Evolutionary conservation across 495 filamentous ascomycete species (phyloP).

Genomic region (Pyrenopolyporus hunteri): DNA sequence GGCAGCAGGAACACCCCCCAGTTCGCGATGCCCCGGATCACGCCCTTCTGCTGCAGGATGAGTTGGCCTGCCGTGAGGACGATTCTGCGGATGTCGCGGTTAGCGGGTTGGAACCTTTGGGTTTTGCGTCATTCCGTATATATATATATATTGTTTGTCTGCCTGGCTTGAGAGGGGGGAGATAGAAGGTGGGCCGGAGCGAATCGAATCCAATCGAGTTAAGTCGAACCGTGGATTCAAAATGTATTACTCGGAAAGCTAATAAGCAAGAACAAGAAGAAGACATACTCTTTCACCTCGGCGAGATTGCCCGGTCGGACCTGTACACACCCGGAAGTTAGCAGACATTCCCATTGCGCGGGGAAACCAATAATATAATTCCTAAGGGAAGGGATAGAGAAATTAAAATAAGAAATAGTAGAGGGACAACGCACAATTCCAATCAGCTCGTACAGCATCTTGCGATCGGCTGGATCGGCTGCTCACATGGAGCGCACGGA

Average conservation of each 20-base stretch:
- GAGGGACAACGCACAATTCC: conserved; percentile 75
- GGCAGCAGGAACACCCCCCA: conserved; percentile 92
- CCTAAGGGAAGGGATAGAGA: no score
- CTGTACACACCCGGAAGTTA: conserved; percentile 55
- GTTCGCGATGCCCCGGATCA: conserved; percentile 89
- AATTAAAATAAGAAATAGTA: no score
- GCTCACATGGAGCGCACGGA: conserved; percentile 28
- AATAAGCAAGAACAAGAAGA: no score
- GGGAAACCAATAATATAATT: not conserved
- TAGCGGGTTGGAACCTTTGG: not conserved
- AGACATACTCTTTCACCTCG: conserved; percentile 91
- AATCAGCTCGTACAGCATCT: conserved; percentile 97
- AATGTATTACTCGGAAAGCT: no score
- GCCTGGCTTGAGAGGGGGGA: conserved; percentile 20
- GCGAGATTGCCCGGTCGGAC: conserved; percentile 84
- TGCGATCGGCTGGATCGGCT: conserved; percentile 32
- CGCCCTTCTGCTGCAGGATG: conserved; percentile 83
- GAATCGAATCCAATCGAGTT: no score
- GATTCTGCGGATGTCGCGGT: conserved; percentile 62
- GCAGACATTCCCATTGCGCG: conserved; percentile 10
- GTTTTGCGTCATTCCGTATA: no score
- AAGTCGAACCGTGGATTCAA: no score
- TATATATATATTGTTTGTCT: not conserved
- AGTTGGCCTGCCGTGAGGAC: conserved; percentile 83
- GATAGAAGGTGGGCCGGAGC: conserved; percentile 1